A percentile compares a stretch with the other conserved stretches of the same genome.
Evolutionary conservation across 1,284 basidiomycete species (phyloP).

Genomic region (Fereydounia khargensis): DNA sequence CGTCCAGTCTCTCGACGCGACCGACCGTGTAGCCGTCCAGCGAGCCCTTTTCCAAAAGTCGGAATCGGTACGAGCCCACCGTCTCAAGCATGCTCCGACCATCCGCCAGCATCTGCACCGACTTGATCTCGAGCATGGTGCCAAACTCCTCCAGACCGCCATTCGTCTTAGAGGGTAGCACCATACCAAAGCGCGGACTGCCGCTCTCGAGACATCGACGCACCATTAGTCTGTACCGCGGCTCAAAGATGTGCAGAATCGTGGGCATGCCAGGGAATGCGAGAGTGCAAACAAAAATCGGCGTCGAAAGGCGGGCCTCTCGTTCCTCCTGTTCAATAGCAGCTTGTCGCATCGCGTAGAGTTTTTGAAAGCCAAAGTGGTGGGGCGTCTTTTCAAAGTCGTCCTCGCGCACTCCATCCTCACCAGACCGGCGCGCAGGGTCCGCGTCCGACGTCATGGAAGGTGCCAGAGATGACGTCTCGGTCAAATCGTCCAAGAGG

Average conservation of each 20-base stretch:
- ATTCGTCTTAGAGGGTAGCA: constrained; percentile 66
- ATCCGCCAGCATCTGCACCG: constrained; percentile 81
- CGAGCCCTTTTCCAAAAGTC: constrained; percentile 71
- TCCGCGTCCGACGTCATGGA: neutral
- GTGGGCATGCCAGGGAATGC: constrained; percentile 87
- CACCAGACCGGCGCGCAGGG: neutral
- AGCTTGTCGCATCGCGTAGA: constrained; percentile 63
- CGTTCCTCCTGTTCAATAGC: constrained; percentile 73
- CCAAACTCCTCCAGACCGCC: constrained; percentile 69
- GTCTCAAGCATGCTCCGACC: constrained; percentile 87
- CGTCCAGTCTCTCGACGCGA: constrained; percentile 65
- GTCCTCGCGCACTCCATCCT: constrained; percentile 15
- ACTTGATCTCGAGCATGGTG: constrained; percentile 85
- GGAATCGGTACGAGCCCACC: constrained; percentile 78
- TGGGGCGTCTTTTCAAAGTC: constrained; percentile 21
- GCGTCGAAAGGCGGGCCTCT: constrained; percentile 75
- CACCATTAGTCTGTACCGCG: constrained; percentile 85
- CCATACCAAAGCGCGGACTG: constrained; percentile 80
- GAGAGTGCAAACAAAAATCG: constrained; percentile 85
- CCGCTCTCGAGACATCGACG: constrained; percentile 78
- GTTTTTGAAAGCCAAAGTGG: constrained; percentile 26
- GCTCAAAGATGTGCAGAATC: constrained; percentile 87
- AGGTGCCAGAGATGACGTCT: neutral
- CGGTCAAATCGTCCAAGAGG: neutral
- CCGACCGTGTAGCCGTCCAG: constrained; percentile 84